Base-by-base conservation (phyloP, 345 rosid genomes). In the Acer saccharum region DNA sequence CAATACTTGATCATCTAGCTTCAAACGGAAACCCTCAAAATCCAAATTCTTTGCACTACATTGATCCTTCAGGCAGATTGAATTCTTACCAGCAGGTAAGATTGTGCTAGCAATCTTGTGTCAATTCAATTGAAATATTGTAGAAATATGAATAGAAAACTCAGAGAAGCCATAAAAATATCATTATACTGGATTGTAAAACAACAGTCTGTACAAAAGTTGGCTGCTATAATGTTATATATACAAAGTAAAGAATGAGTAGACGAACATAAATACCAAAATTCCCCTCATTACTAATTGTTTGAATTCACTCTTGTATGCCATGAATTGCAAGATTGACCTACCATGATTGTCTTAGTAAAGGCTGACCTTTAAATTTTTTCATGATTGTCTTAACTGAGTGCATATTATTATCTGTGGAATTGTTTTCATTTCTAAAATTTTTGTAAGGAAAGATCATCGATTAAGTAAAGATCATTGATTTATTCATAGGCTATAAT, bases 11-110 rank as follows among this genome's bases (percentile, higher is more conserved):
- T 14, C 79, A 73, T 77, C 25, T 88, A 95, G 98, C 95, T 81
- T 95, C 98, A 65, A 95, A 95, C 85, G 98, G 98, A 68, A 87
- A 86, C 84, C 98, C 98, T 63, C 85, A 65, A 55, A 79, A 16
- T 84, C 82, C 87, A 74, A 83, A 80, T 86, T 95, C 98, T 41
- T 81, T 95, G 86, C 98, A 95, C 82, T 90, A 91, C 84, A 86
- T 87, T 73, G 97, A 91, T 86, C 94, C 93, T 71, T 89, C 91
- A 4, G 93, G 98, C 72, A 81, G 86, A 60, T 80, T 88, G 78
- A 95, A 95, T 86, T 83, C 95, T 70, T 95, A 95, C 83, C 98
- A 95, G 80, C 86, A 76, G 94, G 98, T 89, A 71, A 12, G 75
- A 44, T 52, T 29, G 3, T 55, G 3, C 23, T 72, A 14, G 18